A percentile compares a stretch with the other conserved stretches of the same genome.
Evolutionary conservation across 108 stramenopile species (phyloP).

Genomic region (Nitzschia palea): DNA sequence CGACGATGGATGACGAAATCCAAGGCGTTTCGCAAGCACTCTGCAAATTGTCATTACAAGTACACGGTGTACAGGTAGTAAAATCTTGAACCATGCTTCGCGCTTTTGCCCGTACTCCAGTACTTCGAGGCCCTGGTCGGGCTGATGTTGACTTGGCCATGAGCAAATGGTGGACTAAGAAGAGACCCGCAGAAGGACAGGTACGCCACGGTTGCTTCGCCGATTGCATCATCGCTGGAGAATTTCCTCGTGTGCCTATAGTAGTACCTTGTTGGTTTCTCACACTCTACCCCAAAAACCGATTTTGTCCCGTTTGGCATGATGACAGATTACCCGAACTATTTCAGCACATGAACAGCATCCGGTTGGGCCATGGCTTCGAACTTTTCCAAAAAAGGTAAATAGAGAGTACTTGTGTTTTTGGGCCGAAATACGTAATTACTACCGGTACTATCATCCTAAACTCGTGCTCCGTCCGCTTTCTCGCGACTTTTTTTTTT

Average conservation of each 20-base stretch:
- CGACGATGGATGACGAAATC: too few relatives aligned
- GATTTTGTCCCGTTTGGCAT: neutral
- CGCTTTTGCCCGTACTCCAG: conserved; percentile 39
- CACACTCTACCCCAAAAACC: too few relatives aligned
- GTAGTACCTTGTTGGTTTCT: conserved; percentile 8
- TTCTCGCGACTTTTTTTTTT: neutral
- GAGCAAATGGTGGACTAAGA: conserved; percentile 78
- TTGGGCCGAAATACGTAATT: too few relatives aligned
- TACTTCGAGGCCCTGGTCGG: conserved; percentile 34
- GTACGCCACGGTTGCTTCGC: conserved; percentile 19
- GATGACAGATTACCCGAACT: conserved; percentile 65
- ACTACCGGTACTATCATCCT: too few relatives aligned
- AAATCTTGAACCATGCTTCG: conserved; percentile 23
- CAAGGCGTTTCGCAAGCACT: too few relatives aligned
- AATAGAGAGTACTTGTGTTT: too few relatives aligned
- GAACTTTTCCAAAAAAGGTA: conserved; percentile 76
- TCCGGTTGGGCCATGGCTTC: conserved; percentile 69
- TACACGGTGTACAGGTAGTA: too few relatives aligned
- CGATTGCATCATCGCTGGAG: neutral
- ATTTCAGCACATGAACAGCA: conserved; percentile 79
- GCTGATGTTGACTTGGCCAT: conserved; percentile 65
- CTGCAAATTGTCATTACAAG: too few relatives aligned
- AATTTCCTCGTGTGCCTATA: conserved; percentile 13
- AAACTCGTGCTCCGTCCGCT: too few relatives aligned
- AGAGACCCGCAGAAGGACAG: conserved; percentile 75